phyloP scores from a whole-genome alignment of 2,329 filamentous ascomycete species.

The Paraconiothyrium brasiliense region DNA sequence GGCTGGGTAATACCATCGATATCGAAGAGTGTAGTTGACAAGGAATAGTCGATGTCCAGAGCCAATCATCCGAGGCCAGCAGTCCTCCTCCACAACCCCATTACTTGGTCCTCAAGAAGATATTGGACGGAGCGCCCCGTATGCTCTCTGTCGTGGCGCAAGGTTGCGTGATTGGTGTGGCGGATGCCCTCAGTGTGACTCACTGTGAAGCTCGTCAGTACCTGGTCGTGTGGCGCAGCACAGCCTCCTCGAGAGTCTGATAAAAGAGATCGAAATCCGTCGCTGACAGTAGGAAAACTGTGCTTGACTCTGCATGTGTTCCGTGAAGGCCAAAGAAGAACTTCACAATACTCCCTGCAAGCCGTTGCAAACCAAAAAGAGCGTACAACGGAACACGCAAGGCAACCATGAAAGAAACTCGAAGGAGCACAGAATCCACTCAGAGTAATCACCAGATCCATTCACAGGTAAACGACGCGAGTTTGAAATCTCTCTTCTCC shows the following conservation, averaged over 20 bases:
- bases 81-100: constrained; percentile 12
- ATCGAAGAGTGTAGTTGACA: not conserved
- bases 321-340: not conserved
- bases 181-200: not conserved
- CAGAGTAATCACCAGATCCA: not conserved
- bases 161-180: constrained; percentile 5
- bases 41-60: constrained; percentile 15
- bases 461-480: not conserved
- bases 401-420: not conserved
- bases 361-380: not conserved
- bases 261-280: not conserved
- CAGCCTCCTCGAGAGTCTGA: not conserved
- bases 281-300: not conserved
- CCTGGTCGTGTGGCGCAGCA: constrained; percentile 10
- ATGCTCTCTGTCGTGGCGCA: constrained; percentile 8
- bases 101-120: constrained; percentile 10
- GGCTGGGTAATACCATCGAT: constrained; percentile 12
- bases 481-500: not conserved
- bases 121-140: not conserved
- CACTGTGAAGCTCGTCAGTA: constrained; percentile 6
- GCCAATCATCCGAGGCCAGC: constrained; percentile 14
- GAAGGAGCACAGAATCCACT: not conserved
- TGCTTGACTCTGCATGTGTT: not conserved
- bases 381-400: not conserved
- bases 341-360: too few species aligned